Conservation (phyloP, 202 grass and related monocot genomes). For the Digitaria exilis region DNA sequence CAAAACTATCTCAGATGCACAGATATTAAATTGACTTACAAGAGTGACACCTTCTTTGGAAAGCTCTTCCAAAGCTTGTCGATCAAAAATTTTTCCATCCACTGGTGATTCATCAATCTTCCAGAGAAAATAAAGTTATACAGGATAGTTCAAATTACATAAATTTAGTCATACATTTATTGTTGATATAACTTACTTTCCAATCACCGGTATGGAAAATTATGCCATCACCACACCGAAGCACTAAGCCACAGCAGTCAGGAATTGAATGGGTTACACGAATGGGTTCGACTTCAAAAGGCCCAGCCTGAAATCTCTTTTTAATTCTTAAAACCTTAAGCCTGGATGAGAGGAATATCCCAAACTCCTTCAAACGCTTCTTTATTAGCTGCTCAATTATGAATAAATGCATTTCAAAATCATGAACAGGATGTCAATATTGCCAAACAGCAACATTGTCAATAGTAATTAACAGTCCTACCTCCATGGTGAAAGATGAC, state of each 20-base stretch:
- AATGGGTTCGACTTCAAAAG: constrained; percentile 98
- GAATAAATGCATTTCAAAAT: constrained; percentile 42
- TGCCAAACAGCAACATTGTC: not conserved
- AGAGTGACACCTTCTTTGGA: constrained; percentile 99
- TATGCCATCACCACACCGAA: constrained; percentile 92
- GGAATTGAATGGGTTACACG: constrained; percentile 99
- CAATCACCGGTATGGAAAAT: constrained; percentile 99
- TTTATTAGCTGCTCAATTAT: constrained; percentile 83
- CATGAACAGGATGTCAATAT: constrained; percentile 17
- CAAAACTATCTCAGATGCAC: not conserved
- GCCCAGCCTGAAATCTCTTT: constrained; percentile 93
- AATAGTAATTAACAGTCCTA: constrained; percentile 39
- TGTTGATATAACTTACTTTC: constrained; percentile 73
- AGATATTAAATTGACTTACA: constrained; percentile 63
- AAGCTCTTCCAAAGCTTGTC: constrained; percentile 89
- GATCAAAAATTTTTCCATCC: constrained; percentile 96
- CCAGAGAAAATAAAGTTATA: constrained; percentile 29
- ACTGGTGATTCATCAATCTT: constrained; percentile 98
- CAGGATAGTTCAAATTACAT: constrained; percentile 14
- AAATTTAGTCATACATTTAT: constrained; percentile 13
- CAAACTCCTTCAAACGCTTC: constrained; percentile 97
- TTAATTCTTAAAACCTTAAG: constrained; percentile 83
- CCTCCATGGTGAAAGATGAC: constrained; percentile 99
- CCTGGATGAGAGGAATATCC: constrained; percentile 84
- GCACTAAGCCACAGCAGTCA: constrained; percentile 93